A percentile compares a stretch with the other conserved stretches of the same genome.
Conservation (phyloP, 2,329 filamentous ascomycete genomes). For the Colletotrichum nymphaeae region DNA sequence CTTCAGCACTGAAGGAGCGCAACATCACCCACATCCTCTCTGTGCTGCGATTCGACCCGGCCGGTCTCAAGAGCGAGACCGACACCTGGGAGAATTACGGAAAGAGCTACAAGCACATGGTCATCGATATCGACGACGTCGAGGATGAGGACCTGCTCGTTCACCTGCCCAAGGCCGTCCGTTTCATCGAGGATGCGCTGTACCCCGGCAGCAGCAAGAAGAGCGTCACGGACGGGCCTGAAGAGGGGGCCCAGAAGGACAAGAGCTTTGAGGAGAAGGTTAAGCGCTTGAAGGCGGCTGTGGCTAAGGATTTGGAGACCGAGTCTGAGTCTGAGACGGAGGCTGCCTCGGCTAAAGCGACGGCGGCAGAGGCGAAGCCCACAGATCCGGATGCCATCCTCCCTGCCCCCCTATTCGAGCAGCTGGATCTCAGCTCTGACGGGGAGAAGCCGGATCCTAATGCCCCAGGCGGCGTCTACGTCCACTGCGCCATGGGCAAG, state of each 20-base stretch:
- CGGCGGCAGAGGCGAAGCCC: background rate
- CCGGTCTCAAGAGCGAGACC: slow-evolving; percentile 59
- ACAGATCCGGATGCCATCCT: slow-evolving; percentile 25
- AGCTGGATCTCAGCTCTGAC: slow-evolving; percentile 20
- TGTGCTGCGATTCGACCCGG: slow-evolving; percentile 69
- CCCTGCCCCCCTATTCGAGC: slow-evolving; percentile 13
- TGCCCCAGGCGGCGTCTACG: slow-evolving; percentile 59
- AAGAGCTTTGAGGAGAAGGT: slow-evolving; percentile 24
- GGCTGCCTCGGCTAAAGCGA: background rate
- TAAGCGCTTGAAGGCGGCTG: slow-evolving; percentile 17
- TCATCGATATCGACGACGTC: slow-evolving; percentile 89
- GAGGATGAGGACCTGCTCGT: slow-evolving; percentile 89
- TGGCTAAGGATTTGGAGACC: slow-evolving; percentile 3
- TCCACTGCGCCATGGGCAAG: slow-evolving; percentile 92
- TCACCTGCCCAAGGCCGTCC: slow-evolving; percentile 81
- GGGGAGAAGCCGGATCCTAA: slow-evolving; percentile 35
- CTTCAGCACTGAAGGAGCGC: slow-evolving; percentile 74
- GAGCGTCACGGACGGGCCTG: background rate
- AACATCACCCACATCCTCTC: slow-evolving; percentile 94
- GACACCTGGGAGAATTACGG: slow-evolving; percentile 63
- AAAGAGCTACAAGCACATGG: slow-evolving; percentile 75
- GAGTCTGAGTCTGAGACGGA: background rate
- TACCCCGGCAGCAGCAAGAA: slow-evolving; percentile 34
- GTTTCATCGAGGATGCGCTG: slow-evolving; percentile 85
- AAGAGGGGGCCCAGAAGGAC: background rate